Conservation (phyloP, 2,329 filamentous ascomycete species). For the Huntiella omanensis region DNA sequence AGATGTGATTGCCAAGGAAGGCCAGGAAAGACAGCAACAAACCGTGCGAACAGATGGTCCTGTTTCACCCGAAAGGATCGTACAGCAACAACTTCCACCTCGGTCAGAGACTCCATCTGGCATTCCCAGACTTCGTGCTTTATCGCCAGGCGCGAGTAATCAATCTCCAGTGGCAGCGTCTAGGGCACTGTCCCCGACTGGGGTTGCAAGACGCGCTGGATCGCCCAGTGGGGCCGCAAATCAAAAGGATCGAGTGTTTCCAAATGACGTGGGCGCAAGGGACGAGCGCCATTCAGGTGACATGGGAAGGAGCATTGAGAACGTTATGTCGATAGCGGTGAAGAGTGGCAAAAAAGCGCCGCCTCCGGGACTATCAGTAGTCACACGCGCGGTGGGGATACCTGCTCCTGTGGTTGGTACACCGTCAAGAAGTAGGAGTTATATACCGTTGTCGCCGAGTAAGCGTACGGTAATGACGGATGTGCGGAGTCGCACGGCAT, state of each 20-base stretch:
- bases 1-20: no score
- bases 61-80: no score
- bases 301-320: neutral
- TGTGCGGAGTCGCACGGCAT: constrained; percentile 40
- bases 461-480: constrained; percentile 13
- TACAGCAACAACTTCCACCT: neutral
- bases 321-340: neutral
- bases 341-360: neutral
- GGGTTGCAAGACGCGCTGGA: neutral
- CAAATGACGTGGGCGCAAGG: neutral
- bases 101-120: neutral
- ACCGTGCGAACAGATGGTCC: no score
- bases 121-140: neutral
- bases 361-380: neutral
- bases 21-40: neutral
- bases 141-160: neutral
- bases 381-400: neutral
- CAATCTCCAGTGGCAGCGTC: neutral
- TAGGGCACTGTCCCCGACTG: neutral
- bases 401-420: constrained; percentile 1
- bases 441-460: constrained; percentile 2
- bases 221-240: no score
- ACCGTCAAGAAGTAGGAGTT: neutral
- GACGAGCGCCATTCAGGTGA: neutral
- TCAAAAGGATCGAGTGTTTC: no score